Evolutionary conservation across 139 green algal species (phyloP), one percentile per base, ranked within the genome.

Genomic region (Micromonas commoda): DNA sequence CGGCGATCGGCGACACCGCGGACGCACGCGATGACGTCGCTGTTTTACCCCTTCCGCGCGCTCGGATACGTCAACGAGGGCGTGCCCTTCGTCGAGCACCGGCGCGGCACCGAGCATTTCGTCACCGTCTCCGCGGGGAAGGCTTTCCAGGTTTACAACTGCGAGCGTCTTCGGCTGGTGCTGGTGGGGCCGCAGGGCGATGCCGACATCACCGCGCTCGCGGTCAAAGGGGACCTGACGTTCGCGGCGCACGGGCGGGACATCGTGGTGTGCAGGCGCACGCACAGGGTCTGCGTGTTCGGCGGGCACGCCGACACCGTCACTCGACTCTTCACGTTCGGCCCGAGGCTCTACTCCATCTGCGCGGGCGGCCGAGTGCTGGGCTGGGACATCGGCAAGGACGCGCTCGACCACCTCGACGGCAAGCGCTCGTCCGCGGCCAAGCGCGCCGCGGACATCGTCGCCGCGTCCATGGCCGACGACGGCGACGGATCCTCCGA

Each of bases 101-200:
- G 90, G 3, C 84, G 85, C 0, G 93, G 91, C 23, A 90, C 88
- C 64, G 89, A 95, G 71, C 89, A 85, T 0, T 95, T 84, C 70
- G 89, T 93, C 9, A 92, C 89, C 1, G 87, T 95, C 52, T 93
- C 89, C 72, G 89, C 93, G 0, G 92, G 93, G 24, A 89, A 90
- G 32, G 84, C 89, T 45, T 97, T 91, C 89, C 85, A 96, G 91
- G 76, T 94, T 0, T 96, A 96, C 79, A 91, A 95, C 76, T 91
- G 85, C 64, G 81, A 83, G 45, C 95, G 94, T 86, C 37, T 75
- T 51, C 31, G 29, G 1, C 2, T 73, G 1, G 33, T 33, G 2
- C n/a, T 73, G 6, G 21, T 73, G 2, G 66, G 66, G 20, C 16
- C 66, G 33, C 28, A 38, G 26, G 6, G 6, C 29, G 45, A 57